Evolutionary conservation across 805 yeast genomes (phyloP), one percentile per base, ranked within the genome.

Genomic region (Lachancea sp.): DNA sequence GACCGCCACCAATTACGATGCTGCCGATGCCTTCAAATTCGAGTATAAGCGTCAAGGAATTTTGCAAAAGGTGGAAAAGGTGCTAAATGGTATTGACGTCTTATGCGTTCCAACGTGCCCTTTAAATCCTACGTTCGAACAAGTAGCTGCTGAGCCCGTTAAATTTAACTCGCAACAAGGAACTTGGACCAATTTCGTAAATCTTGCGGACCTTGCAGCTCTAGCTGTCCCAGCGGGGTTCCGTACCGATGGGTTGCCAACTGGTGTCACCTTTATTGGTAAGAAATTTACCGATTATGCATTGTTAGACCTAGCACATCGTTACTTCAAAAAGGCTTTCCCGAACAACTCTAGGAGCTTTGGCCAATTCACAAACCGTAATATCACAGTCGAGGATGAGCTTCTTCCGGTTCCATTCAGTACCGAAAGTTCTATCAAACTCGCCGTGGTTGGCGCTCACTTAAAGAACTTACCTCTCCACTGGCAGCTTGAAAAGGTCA

Each of bases 391-490:
- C 11, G 47, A 48, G 35, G 50, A 48, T 31, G 43, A 35, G 8
- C 33, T 58, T 8, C 15, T 13, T 1, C 63, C 63, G 4, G 58
- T 57, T n/a, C 24, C 24, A 7, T 30, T 38, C 18, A 57, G 63
- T 32, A 51, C 65, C 20, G 60, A 69, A 1, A 47, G 63, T 24
- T 67, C 74, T 8, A 69, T 87, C 45, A 72, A 80, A 46, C 66
- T 90, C 43, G 97, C 97, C 1, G 98, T 92, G 26, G 97, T 90
- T 35, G 98, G 98, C 41, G 97, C 97, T 35, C 98, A 90, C 59
- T 71, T 92, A 50, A 70, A 78, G 41, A 96, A 96, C 1, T 75
- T 87, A 70, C 88, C 88, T 35, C 71, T 90, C 51, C 88, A 90
- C 64, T 89, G 97, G 96, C 98, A 90, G 68, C 71, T 90, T 46